Conservation (phyloP, 225 moss, liverwort and hornwort genomes). For the Ulota crispa region DNA sequence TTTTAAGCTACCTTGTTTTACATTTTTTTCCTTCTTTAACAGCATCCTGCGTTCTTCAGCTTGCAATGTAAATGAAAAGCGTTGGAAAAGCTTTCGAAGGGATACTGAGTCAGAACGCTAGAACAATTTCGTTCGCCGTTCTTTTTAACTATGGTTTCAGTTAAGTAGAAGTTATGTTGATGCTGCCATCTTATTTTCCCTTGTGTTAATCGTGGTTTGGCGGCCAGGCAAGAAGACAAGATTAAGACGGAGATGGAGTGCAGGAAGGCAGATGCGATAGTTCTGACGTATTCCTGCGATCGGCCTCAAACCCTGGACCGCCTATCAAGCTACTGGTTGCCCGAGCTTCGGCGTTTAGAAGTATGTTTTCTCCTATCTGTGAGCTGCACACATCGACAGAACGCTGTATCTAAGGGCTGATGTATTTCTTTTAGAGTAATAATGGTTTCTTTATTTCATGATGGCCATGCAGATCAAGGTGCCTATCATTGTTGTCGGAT, state of each 20-base stretch:
- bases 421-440: not conserved
- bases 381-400: not conserved
- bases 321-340: slow-evolving; percentile 77
- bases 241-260: slow-evolving; percentile 65
- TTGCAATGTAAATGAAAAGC: not conserved
- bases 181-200: not conserved
- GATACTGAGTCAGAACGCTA: not conserved
- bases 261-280: slow-evolving; percentile 79
- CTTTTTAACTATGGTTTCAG: not conserved
- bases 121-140: not conserved
- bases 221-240: slow-evolving; percentile 70
- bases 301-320: slow-evolving; percentile 64
- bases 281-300: slow-evolving; percentile 80
- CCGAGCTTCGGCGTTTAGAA: slow-evolving; percentile 72
- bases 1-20: not conserved
- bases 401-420: not conserved
- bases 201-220: not conserved
- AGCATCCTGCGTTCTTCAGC: not conserved
- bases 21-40: not conserved
- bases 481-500: slow-evolving; percentile 80
- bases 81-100: not conserved
- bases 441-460: not conserved
- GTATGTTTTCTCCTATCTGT: slow-evolving; percentile 28
- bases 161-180: not conserved
- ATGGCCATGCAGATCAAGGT: slow-evolving; percentile 58